A percentile compares a stretch with the other conserved stretches of the same genome.
phyloP scores from a whole-genome alignment of 495 filamentous ascomycete genomes.

The Penicillium simplicissimum region DNA sequence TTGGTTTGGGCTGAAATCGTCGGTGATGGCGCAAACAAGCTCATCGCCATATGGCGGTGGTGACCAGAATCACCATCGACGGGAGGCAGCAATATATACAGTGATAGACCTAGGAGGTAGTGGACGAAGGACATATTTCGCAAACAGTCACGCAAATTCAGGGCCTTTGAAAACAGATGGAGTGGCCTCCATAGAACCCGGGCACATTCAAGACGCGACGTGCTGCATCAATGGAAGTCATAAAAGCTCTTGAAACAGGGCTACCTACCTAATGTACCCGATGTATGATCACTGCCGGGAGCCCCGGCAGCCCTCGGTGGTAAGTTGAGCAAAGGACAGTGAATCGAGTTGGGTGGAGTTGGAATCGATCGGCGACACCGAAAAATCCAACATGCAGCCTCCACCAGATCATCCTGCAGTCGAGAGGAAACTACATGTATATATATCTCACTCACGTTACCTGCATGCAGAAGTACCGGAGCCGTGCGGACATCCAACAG shows the following conservation, averaged over 20 bases:
- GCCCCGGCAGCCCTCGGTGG: not conserved
- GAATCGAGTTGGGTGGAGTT: not conserved
- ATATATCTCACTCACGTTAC: slow-evolving; percentile 6
- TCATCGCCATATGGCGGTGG: slow-evolving; percentile 9
- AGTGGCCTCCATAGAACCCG: not conserved
- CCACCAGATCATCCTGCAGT: not conserved
- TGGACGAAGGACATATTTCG: too few relatives aligned
- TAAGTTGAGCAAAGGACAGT: not conserved
- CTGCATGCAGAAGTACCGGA: slow-evolving; percentile 1
- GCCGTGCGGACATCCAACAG: not conserved
- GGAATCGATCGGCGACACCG: not conserved
- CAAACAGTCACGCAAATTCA: too few relatives aligned
- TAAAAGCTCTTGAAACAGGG: too few relatives aligned
- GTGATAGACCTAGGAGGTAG: too few relatives aligned
- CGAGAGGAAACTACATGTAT: not conserved
- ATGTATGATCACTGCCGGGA: not conserved
- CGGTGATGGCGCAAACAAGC: slow-evolving; percentile 13
- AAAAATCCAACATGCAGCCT: not conserved
- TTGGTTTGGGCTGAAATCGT: not conserved
- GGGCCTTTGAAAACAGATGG: too few relatives aligned
- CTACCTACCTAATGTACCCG: not conserved
- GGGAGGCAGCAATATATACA: too few relatives aligned
- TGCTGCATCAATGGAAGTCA: not conserved
- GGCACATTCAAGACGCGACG: not conserved
- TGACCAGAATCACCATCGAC: too few relatives aligned